Evolutionary conservation across 148 eudicot species (phyloP).

Genomic region (Cornus controversa): DNA sequence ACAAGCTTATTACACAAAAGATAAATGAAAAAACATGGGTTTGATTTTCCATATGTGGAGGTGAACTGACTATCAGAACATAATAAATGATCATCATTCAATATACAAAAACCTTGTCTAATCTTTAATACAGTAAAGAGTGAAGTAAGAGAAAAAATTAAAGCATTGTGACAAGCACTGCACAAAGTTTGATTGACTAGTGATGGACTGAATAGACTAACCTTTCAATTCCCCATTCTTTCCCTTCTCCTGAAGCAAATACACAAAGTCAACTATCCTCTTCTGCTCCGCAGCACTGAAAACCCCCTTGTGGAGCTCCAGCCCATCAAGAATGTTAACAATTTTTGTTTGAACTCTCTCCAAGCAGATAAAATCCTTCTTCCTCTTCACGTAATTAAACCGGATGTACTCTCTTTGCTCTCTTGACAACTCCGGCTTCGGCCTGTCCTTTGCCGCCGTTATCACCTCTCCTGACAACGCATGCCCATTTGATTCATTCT

Average conservation of each 20-base stretch:
- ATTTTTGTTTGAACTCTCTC: conserved; percentile 73
- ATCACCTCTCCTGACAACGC: conserved; percentile 28
- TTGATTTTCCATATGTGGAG: background rate
- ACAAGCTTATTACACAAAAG: background rate
- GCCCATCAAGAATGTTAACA: conserved; percentile 75
- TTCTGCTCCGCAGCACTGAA: conserved; percentile 91
- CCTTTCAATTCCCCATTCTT: conserved; percentile 75
- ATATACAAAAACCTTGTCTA: background rate
- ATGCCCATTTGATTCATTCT: conserved; percentile 34
- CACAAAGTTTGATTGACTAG: background rate
- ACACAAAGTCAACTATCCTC: conserved; percentile 68
- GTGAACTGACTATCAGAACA: background rate
- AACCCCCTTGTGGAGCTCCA: conserved; percentile 85
- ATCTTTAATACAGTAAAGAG: background rate
- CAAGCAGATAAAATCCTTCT: conserved; percentile 71
- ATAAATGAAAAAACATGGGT: background rate
- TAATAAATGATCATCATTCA: background rate
- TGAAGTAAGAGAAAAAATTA: too few species aligned
- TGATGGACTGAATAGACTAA: conserved; percentile 21
- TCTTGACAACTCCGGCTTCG: conserved; percentile 55
- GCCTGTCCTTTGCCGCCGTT: conserved; percentile 25
- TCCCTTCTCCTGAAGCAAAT: conserved; percentile 65
- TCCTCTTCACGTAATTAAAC: conserved; percentile 59
- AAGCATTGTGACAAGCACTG: background rate
- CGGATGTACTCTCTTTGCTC: conserved; percentile 78